These are phyloP conservation scores for Fusarium marasasianum DNA, from an alignment of 2,329 filamentous ascomycete species.

Conservation along the genomic window DNA sequence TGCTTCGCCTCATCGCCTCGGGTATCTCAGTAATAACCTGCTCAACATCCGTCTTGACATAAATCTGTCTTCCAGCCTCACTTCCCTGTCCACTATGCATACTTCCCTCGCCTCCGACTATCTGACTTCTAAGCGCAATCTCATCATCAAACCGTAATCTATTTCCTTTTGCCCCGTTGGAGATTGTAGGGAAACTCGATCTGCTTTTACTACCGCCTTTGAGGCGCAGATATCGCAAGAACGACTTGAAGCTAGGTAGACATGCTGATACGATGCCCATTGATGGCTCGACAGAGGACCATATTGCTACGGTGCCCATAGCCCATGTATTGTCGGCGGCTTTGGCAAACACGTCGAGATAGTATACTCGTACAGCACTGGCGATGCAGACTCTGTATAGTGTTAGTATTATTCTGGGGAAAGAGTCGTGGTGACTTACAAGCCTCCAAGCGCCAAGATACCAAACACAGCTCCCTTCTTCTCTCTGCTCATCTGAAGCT, in stretches of 20 bases:
- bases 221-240: neutral
- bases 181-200: neutral
- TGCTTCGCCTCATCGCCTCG: neutral
- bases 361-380: conserved; percentile 10
- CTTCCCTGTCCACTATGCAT: neutral
- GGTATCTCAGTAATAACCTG: neutral
- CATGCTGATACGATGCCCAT: conserved; percentile 16
- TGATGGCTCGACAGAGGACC: conserved; percentile 16
- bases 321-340: conserved; percentile 3
- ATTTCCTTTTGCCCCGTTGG: neutral
- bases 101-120: conserved; percentile 4
- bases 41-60: conserved; percentile 17
- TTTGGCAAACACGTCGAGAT: neutral
- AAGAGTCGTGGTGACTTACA: neutral
- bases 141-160: conserved; percentile 3
- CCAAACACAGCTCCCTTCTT: conserved; percentile 16
- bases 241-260: conserved; percentile 12
- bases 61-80: conserved; percentile 1
- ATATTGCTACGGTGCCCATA: conserved; percentile 16
- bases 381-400: neutral
- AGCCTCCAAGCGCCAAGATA: conserved; percentile 11
- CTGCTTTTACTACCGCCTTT: neutral
- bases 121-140: conserved; percentile 6
- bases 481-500: conserved; percentile 9
- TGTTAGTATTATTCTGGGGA: neutral